Conservation (phyloP, 1,284 basidiomycete species). For the Puccinia hordei region DNA sequence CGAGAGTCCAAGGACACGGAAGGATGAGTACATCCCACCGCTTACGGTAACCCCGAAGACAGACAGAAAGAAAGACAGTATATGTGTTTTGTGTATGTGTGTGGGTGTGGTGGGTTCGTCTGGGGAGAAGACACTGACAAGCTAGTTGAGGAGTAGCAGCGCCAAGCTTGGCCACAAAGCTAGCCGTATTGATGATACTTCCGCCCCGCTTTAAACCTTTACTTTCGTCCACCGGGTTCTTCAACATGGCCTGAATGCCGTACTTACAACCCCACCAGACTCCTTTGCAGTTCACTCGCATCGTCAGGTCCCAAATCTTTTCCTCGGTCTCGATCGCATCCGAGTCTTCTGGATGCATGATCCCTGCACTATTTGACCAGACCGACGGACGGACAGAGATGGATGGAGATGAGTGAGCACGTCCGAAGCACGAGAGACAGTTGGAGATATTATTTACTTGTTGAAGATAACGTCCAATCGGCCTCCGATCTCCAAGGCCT, state of each 20-base stretch:
- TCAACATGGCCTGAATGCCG: slow-evolving; percentile 89
- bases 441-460: slow-evolving; percentile 51
- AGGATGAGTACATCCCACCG: too few species aligned
- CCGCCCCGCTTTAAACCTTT: slow-evolving; percentile 81
- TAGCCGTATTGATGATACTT: slow-evolving; percentile 95
- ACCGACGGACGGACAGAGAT: too few species aligned
- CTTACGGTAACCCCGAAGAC: too few species aligned
- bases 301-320: slow-evolving; percentile 72
- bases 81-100: too few species aligned
- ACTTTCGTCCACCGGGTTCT: slow-evolving; percentile 77
- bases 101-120: too few species aligned
- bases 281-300: slow-evolving; percentile 86
- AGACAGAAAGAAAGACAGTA: slow-evolving; percentile 22
- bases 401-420: background rate
- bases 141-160: slow-evolving; percentile 94
- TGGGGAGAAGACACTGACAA: slow-evolving; percentile 68
- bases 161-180: slow-evolving; percentile 88
- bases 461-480: slow-evolving; percentile 79
- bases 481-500: slow-evolving; percentile 79
- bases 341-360: slow-evolving; percentile 93
- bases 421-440: too few species aligned
- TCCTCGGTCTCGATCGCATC: slow-evolving; percentile 94
- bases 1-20: background rate
- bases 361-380: slow-evolving; percentile 63
- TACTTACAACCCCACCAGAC: slow-evolving; percentile 99